Conservation (phyloP, 305 asterid species). For the Nicotiana rustica region DNA sequence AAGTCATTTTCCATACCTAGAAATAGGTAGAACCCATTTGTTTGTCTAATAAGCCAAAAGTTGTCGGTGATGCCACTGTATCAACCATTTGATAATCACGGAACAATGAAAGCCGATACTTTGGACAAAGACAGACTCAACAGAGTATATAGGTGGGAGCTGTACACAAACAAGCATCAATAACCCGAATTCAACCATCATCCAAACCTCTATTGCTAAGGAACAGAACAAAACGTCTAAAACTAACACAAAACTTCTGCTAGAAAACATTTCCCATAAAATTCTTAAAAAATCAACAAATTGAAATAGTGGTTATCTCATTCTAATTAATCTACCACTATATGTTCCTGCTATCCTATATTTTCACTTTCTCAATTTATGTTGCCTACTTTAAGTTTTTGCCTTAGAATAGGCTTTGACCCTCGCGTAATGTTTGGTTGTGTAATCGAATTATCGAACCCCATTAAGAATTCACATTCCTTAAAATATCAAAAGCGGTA, state of each 20-base stretch:
- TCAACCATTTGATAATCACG: constrained; percentile 12
- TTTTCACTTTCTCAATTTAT: background rate
- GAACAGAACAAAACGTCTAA: background rate
- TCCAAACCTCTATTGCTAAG: background rate
- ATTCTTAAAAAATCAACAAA: background rate
- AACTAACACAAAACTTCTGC: background rate
- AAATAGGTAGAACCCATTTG: constrained; percentile 19
- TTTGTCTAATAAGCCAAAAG: constrained; percentile 5
- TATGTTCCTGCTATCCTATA: constrained; percentile 1
- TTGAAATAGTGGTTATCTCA: too few species aligned
- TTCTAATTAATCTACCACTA: constrained; percentile 6
- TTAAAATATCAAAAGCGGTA: background rate
- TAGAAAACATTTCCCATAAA: background rate
- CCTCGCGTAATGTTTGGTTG: background rate
- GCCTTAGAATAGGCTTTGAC: background rate
- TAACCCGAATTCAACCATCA: background rate
- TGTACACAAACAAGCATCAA: background rate
- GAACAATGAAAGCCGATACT: background rate
- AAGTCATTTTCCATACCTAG: background rate
- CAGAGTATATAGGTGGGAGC: background rate
- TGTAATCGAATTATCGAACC: constrained; percentile 10
- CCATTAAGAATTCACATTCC: background rate
- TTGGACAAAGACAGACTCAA: constrained; percentile 6
- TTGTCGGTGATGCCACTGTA: background rate
- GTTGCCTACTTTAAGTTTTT: background rate